A percentile compares a stretch with the other conserved stretches of the same genome.
Conservation (phyloP, 2,329 filamentous ascomycete genomes). For the Trichophyton schoenleinii region DNA sequence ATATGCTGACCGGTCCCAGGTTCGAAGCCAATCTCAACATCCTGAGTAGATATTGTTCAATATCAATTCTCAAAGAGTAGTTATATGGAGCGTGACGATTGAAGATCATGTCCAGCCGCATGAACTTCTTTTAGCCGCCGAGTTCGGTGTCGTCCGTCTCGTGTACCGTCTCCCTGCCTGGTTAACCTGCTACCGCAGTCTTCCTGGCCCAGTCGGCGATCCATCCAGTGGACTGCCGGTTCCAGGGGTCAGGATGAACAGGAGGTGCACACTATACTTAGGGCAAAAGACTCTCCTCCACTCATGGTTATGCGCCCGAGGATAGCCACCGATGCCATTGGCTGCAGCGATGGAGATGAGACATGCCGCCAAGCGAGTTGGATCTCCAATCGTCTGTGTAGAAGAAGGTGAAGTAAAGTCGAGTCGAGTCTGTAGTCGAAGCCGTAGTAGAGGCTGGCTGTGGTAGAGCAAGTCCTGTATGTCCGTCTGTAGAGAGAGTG, state of each 20-base stretch:
- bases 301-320: conserved; percentile 8
- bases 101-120: not conserved
- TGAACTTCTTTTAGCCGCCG: not conserved
- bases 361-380: conserved; percentile 11
- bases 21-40: not conserved
- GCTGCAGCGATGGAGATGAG: conserved; percentile 8
- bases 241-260: not conserved
- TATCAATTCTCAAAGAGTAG: not conserved
- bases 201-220: not conserved
- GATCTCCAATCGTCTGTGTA: conserved; percentile 4
- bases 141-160: not conserved
- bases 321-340: conserved; percentile 6
- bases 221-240: too few relatives aligned
- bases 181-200: not conserved
- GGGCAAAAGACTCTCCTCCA: not conserved
- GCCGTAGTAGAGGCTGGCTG: not conserved
- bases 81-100: too few relatives aligned
- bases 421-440: not conserved
- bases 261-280: not conserved
- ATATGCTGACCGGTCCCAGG: not conserved
- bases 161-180: not conserved
- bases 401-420: not conserved
- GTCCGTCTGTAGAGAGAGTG: not conserved
- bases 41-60: too few relatives aligned
- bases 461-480: not conserved